Evolutionary conservation across 805 yeast genomes (phyloP).

Genomic region (Starmerella gropengiesseri): DNA sequence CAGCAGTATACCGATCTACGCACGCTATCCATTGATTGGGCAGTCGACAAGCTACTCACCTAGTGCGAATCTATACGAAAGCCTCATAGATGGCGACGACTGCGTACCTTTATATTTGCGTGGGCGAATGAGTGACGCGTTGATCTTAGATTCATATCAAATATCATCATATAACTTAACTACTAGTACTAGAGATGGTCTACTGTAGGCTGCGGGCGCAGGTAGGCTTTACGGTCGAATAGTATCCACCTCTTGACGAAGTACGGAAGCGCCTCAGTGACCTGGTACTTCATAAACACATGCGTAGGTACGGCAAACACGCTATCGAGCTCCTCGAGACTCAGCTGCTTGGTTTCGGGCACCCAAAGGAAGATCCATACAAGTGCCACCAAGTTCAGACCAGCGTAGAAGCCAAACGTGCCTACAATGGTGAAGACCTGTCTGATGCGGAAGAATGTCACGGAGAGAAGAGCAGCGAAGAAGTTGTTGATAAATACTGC

Average conservation of each 20-base stretch:
- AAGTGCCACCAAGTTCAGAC: conserved; percentile 69
- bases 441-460: conserved; percentile 69
- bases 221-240: conserved; percentile 3
- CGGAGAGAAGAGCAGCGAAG: conserved; percentile 50
- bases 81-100: background rate
- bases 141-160: too few relatives aligned
- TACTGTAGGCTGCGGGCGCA: conserved; percentile 5
- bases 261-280: conserved; percentile 24
- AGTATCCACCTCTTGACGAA: conserved; percentile 11
- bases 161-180: too few relatives aligned
- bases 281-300: conserved; percentile 43
- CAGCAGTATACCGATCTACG: conserved; percentile 92
- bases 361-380: conserved; percentile 41
- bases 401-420: conserved; percentile 87
- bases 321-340: conserved; percentile 67
- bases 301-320: conserved; percentile 49
- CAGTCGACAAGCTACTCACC: conserved; percentile 72
- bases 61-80: conserved; percentile 26
- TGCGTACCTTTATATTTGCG: too few relatives aligned
- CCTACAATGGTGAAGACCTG: conserved; percentile 66
- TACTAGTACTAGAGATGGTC: background rate
- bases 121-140: too few relatives aligned
- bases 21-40: conserved; percentile 83
- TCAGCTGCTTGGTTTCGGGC: conserved; percentile 61
- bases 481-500: conserved; percentile 41